Percentiles rank a stretch among this genome's conserved stretches.
phyloP scores from a whole-genome alignment of 164 flowering plant genomes.

The Pachysandra terminalis region DNA sequence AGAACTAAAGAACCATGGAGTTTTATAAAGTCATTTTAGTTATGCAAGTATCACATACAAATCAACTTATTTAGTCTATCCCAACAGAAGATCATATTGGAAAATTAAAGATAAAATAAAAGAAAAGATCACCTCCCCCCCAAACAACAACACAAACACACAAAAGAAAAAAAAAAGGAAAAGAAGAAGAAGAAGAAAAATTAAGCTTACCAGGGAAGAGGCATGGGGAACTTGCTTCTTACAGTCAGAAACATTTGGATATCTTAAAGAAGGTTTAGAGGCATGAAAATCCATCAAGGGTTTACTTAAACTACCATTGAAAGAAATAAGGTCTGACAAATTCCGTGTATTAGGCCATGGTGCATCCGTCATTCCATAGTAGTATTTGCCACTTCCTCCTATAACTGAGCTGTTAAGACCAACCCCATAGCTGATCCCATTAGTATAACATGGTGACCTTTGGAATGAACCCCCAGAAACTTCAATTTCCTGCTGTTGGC shows the following conservation, averaged over 20 bases:
- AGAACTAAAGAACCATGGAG: not conserved
- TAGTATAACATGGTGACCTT: conserved; percentile 15
- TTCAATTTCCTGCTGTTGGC: conserved; percentile 17
- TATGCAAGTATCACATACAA: too few relatives aligned
- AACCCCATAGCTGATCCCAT: not conserved
- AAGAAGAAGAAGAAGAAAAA: not conserved
- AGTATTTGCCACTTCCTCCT: conserved; percentile 21
- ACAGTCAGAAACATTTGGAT: conserved; percentile 20
- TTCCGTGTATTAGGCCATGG: conserved; percentile 29
- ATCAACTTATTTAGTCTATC: too few relatives aligned
- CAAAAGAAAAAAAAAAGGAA: too few relatives aligned
- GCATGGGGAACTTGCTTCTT: conserved; percentile 36
- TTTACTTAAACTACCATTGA: conserved; percentile 27
- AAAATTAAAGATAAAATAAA: too few relatives aligned
- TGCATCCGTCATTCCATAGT: conserved; percentile 18
- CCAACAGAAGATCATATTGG: too few relatives aligned
- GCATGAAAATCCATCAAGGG: conserved; percentile 30
- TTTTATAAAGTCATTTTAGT: too few relatives aligned
- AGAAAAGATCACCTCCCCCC: too few relatives aligned
- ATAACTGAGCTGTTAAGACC: not conserved
- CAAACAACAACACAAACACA: too few relatives aligned
- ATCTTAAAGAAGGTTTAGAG: conserved; percentile 25
- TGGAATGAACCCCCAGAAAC: conserved; percentile 13
- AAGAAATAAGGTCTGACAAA: conserved; percentile 30
- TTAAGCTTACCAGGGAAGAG: conserved; percentile 28